Conservation (phyloP, 305 asterid species). For the Fraxinus albicans region DNA sequence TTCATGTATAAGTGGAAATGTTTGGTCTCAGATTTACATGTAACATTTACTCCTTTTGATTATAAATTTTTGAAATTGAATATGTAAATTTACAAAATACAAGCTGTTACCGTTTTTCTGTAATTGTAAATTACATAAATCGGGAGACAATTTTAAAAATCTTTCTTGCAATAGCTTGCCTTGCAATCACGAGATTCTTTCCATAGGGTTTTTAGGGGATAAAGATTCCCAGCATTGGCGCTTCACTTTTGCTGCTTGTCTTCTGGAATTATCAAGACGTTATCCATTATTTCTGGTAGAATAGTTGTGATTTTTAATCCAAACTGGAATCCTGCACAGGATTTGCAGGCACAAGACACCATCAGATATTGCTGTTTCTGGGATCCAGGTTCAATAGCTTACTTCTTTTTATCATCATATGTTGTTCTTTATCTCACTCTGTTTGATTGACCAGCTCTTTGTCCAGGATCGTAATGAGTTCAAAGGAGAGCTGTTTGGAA, state of each 20-base stretch:
- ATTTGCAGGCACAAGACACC: conserved; percentile 96
- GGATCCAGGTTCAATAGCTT: conserved; percentile 65
- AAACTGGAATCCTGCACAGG: conserved; percentile 98
- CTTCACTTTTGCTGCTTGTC: not conserved
- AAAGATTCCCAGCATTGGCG: not conserved
- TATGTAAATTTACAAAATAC: not conserved
- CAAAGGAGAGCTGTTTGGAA: conserved; percentile 90
- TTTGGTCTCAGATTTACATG: not conserved
- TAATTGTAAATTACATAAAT: not conserved
- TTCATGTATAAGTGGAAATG: not conserved
- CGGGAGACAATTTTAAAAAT: not conserved
- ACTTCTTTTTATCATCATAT: conserved; percentile 1
- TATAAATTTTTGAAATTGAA: not conserved
- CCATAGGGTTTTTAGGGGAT: not conserved
- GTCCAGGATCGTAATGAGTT: conserved; percentile 77
- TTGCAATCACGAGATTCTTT: not conserved
- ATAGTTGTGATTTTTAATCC: conserved; percentile 87
- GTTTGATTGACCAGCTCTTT: conserved; percentile 11
- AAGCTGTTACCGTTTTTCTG: not conserved
- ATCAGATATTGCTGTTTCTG: conserved; percentile 85
- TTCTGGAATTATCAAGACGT: not conserved
- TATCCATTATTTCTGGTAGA: not conserved
- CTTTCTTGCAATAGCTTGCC: not conserved
- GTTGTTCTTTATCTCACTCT: not conserved
- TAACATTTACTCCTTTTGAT: not conserved